These are phyloP conservation scores for Yarrowia deformans DNA, from an alignment of 805 yeast genomes.

Conservation along the genomic window DNA sequence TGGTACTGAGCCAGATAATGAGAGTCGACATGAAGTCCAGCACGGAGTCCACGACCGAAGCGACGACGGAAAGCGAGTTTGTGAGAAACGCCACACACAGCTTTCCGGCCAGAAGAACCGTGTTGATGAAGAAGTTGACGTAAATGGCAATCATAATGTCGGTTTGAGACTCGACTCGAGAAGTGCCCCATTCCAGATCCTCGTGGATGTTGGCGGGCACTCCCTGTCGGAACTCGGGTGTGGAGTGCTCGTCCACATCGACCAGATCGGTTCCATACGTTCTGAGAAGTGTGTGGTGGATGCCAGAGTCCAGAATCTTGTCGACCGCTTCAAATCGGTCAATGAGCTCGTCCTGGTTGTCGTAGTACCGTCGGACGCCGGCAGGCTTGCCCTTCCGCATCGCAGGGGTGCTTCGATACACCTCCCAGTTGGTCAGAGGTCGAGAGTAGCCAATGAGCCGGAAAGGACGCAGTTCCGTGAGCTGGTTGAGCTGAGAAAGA, in stretches of 20 bases:
- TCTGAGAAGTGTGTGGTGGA: conserved; percentile 68
- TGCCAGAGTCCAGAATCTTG: conserved; percentile 70
- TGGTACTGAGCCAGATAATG: conserved; percentile 69
- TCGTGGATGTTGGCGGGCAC: conserved; percentile 68
- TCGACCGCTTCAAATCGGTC: conserved; percentile 67
- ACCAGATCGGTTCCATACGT: conserved; percentile 59
- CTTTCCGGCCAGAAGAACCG: conserved; percentile 65
- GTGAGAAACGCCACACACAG: conserved; percentile 66
- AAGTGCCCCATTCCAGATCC: conserved; percentile 59
- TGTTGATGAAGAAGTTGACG: conserved; percentile 67
- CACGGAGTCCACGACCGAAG: conserved; percentile 78
- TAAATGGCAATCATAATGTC: conserved; percentile 66
- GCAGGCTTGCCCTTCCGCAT: conserved; percentile 46
- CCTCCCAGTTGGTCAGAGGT: conserved; percentile 56
- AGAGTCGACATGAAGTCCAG: conserved; percentile 77
- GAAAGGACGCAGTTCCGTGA: conserved; percentile 57
- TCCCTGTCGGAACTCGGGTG: conserved; percentile 47
- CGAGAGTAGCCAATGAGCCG: conserved; percentile 56
- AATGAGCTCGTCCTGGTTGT: conserved; percentile 65
- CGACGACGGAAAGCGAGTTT: conserved; percentile 74
- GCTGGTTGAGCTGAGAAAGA: conserved; percentile 44
- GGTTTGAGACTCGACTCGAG: conserved; percentile 54
- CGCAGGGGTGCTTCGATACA: conserved; percentile 44
- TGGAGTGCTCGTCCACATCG: conserved; percentile 43
- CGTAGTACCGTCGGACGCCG: conserved; percentile 57